phyloP scores from a whole-genome alignment of 2,329 filamentous ascomycete genomes.

The Epichloe festucae region DNA sequence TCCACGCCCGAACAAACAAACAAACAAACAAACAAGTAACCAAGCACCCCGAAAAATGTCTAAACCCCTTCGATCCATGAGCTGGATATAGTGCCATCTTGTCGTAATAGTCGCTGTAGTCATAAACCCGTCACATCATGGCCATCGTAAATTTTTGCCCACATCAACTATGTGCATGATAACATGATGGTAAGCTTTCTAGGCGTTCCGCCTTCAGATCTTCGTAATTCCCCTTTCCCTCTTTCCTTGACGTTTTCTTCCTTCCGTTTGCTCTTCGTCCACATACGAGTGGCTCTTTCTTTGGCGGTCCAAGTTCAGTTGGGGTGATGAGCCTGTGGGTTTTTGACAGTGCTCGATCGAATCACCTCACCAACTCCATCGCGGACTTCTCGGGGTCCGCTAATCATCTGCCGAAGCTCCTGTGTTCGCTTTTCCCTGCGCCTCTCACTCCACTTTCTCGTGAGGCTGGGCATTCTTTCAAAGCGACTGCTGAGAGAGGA shows the following conservation, averaged over 20 bases:
- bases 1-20: background rate
- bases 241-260: background rate
- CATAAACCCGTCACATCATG: slow-evolving; percentile 6
- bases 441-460: slow-evolving; percentile 43
- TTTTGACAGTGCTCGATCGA: slow-evolving; percentile 21
- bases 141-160: slow-evolving; percentile 3
- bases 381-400: slow-evolving; percentile 42
- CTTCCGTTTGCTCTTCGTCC: background rate
- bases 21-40: background rate
- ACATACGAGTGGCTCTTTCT: background rate
- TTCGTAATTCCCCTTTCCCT: background rate
- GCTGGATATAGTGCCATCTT: background rate
- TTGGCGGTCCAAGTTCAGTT: background rate
- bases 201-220: background rate
- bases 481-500: slow-evolving; percentile 34
- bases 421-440: slow-evolving; percentile 44
- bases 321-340: background rate
- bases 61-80: background rate
- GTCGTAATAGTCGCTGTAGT: slow-evolving; percentile 4
- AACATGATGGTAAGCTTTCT: background rate
- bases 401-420: slow-evolving; percentile 47
- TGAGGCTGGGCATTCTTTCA: slow-evolving; percentile 39
- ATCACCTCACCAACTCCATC: slow-evolving; percentile 47
- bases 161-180: background rate
- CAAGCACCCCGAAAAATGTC: background rate